Percentiles rank a stretch among this genome's conserved stretches.
These are phyloP conservation scores for Podaxis sp. DNA, from an alignment of 768 basidiomycete species.

Conservation along the genomic window DNA sequence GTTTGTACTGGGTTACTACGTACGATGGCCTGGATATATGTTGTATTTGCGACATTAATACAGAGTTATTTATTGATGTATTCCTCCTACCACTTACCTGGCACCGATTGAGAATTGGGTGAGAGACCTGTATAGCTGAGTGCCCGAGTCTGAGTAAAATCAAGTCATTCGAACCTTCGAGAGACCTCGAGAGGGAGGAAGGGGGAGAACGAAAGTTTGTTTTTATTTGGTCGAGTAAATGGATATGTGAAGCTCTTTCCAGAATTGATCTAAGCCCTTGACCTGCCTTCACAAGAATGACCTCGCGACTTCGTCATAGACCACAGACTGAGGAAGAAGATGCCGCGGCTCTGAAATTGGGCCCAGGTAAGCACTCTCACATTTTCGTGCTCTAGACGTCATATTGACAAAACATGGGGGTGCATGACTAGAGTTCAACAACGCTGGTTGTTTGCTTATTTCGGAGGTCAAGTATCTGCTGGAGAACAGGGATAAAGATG, in stretches of 20 bases:
- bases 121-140: background rate
- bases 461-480: conserved; percentile 91
- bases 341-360: conserved; percentile 80
- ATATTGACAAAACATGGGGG: background rate
- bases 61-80: conserved; percentile 6
- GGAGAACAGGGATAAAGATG: conserved; percentile 84
- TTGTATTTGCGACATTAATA: conserved; percentile 8
- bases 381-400: background rate
- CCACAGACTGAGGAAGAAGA: conserved; percentile 77
- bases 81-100: background rate
- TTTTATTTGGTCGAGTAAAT: background rate
- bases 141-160: background rate
- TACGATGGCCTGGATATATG: background rate
- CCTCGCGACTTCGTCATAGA: conserved; percentile 65
- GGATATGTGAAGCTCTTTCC: background rate
- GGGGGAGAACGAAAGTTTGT: background rate
- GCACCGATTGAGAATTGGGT: no score
- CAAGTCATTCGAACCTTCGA: background rate
- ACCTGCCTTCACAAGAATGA: conserved; percentile 31
- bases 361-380: conserved; percentile 49
- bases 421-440: conserved; percentile 71
- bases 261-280: background rate
- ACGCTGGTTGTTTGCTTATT: conserved; percentile 86
- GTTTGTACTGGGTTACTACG: background rate
- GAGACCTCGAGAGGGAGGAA: background rate